Evolutionary conservation across 345 rosid genomes (phyloP), one percentile per base, ranked within the genome.

Genomic region (Turritis glabra): DNA sequence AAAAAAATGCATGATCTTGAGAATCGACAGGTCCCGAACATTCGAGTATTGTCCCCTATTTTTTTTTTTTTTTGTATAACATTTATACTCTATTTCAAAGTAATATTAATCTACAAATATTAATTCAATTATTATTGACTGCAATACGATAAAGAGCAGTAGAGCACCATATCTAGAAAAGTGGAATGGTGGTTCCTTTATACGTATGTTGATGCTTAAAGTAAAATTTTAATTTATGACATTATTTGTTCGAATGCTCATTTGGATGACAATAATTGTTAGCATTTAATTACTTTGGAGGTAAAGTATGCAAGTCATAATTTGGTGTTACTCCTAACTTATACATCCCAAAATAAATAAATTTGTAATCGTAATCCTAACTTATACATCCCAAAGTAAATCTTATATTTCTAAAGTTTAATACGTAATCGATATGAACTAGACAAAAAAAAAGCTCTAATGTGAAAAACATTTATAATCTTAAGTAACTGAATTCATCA

Each of bases 151-250:
- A 60, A 23, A 17, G 19, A 17, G 2, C 22, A 26, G 4, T 18
- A 17, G 19, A 17, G 2, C 22, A 26, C 7, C 33, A 53, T 18
- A 47, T 64, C 41, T 18, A 18, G 19, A 64, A 44, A 12, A 46
- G 41, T 18, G 7, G 41, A 64, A 47, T 47, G 21, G 30, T 64
- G 2, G 2, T 6, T 7, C 6, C 35, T 32, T 44, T 71, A 19
- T 29, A 15, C 19, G 18, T 52, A 40, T 40, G 47, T 64, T 63
- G 46, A 53, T 73, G 56, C 71, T 73, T 64, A 9, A 73, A 64
- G 69, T 17, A 41, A 13, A 53, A 14, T 29, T 52, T 41, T 38
- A 53, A 53, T 9, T 5, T 10, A 22, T 40, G 44, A 8, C 54
- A 17, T 40, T 13, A 22, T 38, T 51, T 51, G 62, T 51, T 52